phyloP scores from a whole-genome alignment of 352 stramenopile species.

The Pythium insidiosum region DNA sequence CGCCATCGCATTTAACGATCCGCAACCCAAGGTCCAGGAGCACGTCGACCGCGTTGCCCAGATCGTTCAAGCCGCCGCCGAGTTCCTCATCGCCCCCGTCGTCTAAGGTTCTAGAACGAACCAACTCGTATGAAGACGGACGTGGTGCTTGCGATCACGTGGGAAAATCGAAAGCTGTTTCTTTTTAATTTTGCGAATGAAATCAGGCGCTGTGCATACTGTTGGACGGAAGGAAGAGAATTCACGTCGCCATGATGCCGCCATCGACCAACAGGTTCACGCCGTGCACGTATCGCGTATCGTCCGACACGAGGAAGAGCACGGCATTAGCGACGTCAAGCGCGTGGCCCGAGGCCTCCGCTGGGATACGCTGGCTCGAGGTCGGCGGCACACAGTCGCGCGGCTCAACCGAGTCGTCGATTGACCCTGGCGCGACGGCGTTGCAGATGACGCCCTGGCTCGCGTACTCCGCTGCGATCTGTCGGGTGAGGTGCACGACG shows the following conservation, averaged over 20 bases:
- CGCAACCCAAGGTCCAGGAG: slow-evolving; percentile 20
- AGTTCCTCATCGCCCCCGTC: too few relatives aligned
- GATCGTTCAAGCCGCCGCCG: slow-evolving; percentile 23
- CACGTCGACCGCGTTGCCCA: slow-evolving; percentile 30
- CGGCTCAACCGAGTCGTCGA: slow-evolving; percentile 53
- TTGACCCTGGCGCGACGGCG: slow-evolving; percentile 43
- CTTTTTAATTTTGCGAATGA: too few relatives aligned
- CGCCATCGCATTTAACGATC: slow-evolving; percentile 29
- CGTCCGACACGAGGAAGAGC: slow-evolving; percentile 56
- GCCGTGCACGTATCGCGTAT: slow-evolving; percentile 55
- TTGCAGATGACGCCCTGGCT: slow-evolving; percentile 56
- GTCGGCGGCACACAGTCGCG: slow-evolving; percentile 44
- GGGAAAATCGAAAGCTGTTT: too few relatives aligned
- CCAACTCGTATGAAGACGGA: too few relatives aligned
- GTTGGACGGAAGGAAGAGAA: too few relatives aligned
- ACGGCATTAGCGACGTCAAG: slow-evolving; percentile 63
- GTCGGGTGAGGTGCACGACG: slow-evolving; percentile 54
- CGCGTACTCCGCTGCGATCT: slow-evolving; percentile 56
- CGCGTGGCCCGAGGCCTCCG: slow-evolving; percentile 42
- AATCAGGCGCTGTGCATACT: too few relatives aligned
- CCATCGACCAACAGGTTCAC: slow-evolving; percentile 56
- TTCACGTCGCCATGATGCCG: slow-evolving; percentile 41
- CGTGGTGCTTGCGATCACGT: too few relatives aligned
- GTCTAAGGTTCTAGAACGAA: too few relatives aligned
- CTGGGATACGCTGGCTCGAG: slow-evolving; percentile 38